A percentile compares a stretch with the other conserved stretches of the same genome.
These are phyloP conservation scores for Pyrus communis DNA, from an alignment of 306 rosid species.

Conservation along the genomic window DNA sequence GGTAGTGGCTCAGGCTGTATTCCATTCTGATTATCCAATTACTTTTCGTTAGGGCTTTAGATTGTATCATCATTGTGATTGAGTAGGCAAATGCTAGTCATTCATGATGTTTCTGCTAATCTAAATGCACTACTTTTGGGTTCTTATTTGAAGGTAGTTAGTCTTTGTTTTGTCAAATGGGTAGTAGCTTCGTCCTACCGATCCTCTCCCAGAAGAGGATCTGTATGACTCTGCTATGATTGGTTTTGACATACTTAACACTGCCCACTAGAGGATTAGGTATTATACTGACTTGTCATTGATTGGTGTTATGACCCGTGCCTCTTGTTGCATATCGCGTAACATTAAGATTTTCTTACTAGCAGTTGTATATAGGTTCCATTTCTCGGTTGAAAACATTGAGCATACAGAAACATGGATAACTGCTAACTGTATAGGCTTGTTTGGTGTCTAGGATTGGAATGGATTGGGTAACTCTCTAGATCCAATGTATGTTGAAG, in stretches of 20 bases:
- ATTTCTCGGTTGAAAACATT: too few relatives aligned
- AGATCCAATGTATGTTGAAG: too few relatives aligned
- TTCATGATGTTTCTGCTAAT: neutral
- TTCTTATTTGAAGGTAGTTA: neutral
- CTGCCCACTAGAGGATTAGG: neutral
- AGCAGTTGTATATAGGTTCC: neutral
- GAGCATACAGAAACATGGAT: neutral
- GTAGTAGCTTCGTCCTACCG: neutral
- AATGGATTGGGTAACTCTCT: too few relatives aligned
- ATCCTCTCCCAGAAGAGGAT: too few relatives aligned
- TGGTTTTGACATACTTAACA: neutral
- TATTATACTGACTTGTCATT: neutral
- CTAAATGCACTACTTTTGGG: neutral
- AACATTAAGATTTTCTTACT: neutral
- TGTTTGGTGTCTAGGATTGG: too few relatives aligned
- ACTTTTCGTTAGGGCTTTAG: neutral
- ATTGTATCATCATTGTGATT: neutral
- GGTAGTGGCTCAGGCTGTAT: neutral
- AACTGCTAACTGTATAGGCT: neutral
- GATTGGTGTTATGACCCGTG: neutral
- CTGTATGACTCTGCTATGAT: neutral
- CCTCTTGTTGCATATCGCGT: too few relatives aligned
- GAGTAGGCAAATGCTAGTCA: neutral
- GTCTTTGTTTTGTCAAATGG: neutral
- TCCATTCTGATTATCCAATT: neutral